Evolutionary conservation across 1,284 basidiomycete species (phyloP).

Genomic region (Leccinum solheimii): DNA sequence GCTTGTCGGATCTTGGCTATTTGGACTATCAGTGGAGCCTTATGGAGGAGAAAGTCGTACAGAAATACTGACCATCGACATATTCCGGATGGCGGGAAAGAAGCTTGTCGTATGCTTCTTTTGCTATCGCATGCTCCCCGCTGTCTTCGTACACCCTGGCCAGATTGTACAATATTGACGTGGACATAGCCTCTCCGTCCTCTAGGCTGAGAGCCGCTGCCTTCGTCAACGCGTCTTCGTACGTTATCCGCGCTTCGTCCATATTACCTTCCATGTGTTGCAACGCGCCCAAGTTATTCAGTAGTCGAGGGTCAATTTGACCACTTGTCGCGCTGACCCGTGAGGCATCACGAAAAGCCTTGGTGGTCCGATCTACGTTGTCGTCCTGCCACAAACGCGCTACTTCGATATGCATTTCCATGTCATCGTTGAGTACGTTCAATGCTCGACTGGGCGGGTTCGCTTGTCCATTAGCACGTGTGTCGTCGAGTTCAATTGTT

Average conservation of each 20-base stretch:
- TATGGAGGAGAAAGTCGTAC: not conserved
- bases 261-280: conserved; percentile 47
- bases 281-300: conserved; percentile 84
- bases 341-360: conserved; percentile 73
- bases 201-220: conserved; percentile 50
- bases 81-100: conserved; percentile 89
- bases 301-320: conserved; percentile 44
- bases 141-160: conserved; percentile 38
- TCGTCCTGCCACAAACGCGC: conserved; percentile 86
- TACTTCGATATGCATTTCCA: conserved; percentile 85
- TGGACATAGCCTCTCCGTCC: conserved; percentile 40
- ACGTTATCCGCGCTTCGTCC: conserved; percentile 55
- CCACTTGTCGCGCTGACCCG: conserved; percentile 54
- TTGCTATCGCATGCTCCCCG: conserved; percentile 64
- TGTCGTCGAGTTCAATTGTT: conserved; percentile 59
- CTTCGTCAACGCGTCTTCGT: conserved; percentile 67
- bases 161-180: conserved; percentile 85
- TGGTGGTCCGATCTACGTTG: conserved; percentile 68
- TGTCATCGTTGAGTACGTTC: conserved; percentile 51
- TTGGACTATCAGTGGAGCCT: conserved; percentile 2
- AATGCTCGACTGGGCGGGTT: conserved; percentile 27
- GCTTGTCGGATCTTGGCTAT: conserved; percentile 90
- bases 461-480: conserved; percentile 40
- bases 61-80: conserved; percentile 72
- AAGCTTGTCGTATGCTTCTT: conserved; percentile 83